Conservation (phyloP, 148 eudicot genomes). For the Selenicereus undatus region DNA sequence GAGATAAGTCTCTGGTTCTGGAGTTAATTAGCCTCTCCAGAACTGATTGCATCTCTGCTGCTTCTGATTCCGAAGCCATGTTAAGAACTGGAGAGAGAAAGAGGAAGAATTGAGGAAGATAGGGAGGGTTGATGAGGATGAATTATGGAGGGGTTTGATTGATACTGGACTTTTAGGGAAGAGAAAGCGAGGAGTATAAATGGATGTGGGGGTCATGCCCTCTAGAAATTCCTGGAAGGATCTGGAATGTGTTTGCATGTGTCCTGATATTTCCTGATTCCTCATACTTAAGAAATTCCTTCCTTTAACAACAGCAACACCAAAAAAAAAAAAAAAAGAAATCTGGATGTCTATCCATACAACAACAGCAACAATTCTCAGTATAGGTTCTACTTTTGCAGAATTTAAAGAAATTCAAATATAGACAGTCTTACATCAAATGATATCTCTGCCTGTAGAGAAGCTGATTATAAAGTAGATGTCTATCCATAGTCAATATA, state of each 20-base stretch:
- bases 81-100: not conserved
- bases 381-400: too few species aligned
- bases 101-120: conserved; percentile 6
- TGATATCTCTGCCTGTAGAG: too few species aligned
- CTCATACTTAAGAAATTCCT: not conserved
- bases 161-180: not conserved
- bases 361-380: too few species aligned
- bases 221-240: conserved; percentile 35
- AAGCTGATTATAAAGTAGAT: too few species aligned
- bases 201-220: not conserved
- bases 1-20: conserved; percentile 48
- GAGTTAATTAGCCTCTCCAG: conserved; percentile 22
- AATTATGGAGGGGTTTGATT: not conserved
- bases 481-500: too few species aligned
- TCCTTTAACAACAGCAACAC: not conserved
- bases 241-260: conserved; percentile 29
- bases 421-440: too few species aligned
- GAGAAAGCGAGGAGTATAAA: conserved; percentile 12
- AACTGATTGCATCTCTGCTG: conserved; percentile 29
- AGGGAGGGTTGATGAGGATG: too few species aligned
- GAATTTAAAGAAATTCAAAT: too few species aligned
- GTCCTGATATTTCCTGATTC: not conserved
- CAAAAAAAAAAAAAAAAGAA: not conserved
- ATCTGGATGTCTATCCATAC: not conserved
- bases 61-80: conserved; percentile 43